Evolutionary conservation across 2,329 filamentous ascomycete genomes (phyloP), one percentile per base, ranked within the genome.

Genomic region (Ophiostoma triangulosporum): DNA sequence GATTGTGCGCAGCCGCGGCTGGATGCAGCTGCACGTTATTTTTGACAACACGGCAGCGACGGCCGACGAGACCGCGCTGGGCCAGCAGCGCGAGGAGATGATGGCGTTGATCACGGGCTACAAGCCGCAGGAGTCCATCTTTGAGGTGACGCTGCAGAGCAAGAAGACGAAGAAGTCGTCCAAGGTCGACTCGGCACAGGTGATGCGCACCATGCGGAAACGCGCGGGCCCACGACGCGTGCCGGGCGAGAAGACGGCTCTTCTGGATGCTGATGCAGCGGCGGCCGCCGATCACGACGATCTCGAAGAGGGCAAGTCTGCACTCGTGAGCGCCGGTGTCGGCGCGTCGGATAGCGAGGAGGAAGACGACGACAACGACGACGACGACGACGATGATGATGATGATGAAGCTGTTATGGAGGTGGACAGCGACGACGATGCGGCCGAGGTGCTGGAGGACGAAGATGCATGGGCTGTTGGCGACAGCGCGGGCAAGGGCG

Each of bases 91-190:
- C 31, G 81, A 89, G 49, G 82, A 85, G 50, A 95, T 98, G 87
- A 73, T 98, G 29, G 88, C 88, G 31, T 80, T 83, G 55, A 88
- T 98, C 54, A 90, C 88, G 62, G 84, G 85, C 2, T 98, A 93
- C 70, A 81, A 88, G 61, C 93, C 94, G 0, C 76, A 83, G 43
- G 93, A 98, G 68, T 97, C 91, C 0, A 88, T 98, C n/a, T 98
- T 98, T 61, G 93, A 98, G 67, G 83, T 96, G 58, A 86, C 86
- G 6, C 59, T 62, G 12, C 81, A 84, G 60, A 78, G 83, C 57
- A 84, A 82, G 36, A 84, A 86, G 59, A 74, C 68, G 2, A 74
- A 73, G 2, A 73, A 73, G 35, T 74, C 70, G 49, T 84, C 83
- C 2, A 84, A 88, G 57, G 12, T 33, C n/a, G 46, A 48, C 29